Base-by-base conservation (phyloP, 2,329 filamentous ascomycete species). In the Spiromastix sp. region DNA sequence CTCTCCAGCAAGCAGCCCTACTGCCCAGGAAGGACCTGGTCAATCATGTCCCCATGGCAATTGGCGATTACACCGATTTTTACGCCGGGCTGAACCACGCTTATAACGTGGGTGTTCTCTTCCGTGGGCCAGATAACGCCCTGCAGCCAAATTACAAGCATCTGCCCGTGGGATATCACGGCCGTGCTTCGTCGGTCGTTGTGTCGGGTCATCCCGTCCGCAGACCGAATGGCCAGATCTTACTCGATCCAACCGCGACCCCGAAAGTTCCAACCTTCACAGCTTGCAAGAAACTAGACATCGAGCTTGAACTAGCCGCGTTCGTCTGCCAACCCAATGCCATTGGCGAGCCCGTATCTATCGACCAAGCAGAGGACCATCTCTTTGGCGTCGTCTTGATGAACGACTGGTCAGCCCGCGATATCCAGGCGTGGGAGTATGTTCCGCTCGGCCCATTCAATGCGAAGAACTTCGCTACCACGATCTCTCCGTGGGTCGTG, bases 381-480 rank as follows among this genome's bases (percentile, higher is more conserved):
- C 68, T 93, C 18, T 91, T 91, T 50, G 85, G 85, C 10, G 68
- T 85, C 17, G 84, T 91, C 0, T 60, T 93, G 38, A 72, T 93
- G 68, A 93, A 93, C 48, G 85, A 93, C 58, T 93, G 85, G 85
- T 85, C 79, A 36, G 84, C 84, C 4, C 67, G 84, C 43, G 84
- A 91, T 48, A 79, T 91, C 32, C 85, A 93, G 54, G 72, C 72
- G 0, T 91, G 82, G 82, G 85, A 93, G 57, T 87, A 87, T 46
- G 71, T 87, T 6, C 85, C 85, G 0, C 62, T 89, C 5, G 85
- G 85, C 0, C 84, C 84, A 0, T 89, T 91, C 62, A 86, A 84
- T 42, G 70, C 76, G 16, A 91, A 93, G 70, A 89, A 87, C 56
- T 89, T 91, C 50, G 80, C 71, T 3, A 84, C 81, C 0, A 81